Evolutionary conservation across 768 basidiomycete genomes (phyloP).

Genomic region (Rhodotorula diobovata): DNA sequence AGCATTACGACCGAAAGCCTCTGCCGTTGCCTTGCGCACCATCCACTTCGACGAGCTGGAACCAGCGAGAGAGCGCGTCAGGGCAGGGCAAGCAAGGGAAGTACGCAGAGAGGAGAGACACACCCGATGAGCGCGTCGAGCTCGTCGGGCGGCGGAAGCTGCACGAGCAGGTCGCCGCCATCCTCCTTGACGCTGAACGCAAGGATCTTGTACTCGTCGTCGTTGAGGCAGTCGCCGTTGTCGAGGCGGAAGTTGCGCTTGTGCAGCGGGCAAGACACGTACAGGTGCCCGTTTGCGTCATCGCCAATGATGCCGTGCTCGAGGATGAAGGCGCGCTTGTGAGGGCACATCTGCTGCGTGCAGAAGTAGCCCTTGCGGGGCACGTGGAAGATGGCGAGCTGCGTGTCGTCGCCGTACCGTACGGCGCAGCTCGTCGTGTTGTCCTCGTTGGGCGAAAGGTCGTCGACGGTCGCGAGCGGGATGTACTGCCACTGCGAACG

Average conservation of each 20-base stretch:
- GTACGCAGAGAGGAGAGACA: slow-evolving; percentile 7
- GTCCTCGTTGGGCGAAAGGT: slow-evolving; percentile 50
- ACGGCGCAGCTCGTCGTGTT: slow-evolving; percentile 53
- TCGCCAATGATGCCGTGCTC: slow-evolving; percentile 65
- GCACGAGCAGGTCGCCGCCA: slow-evolving; percentile 52
- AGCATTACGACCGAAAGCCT: slow-evolving; percentile 45
- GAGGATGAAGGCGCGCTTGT: slow-evolving; percentile 62
- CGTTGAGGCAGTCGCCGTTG: slow-evolving; percentile 60
- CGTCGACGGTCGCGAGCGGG: slow-evolving; percentile 53
- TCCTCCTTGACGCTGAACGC: slow-evolving; percentile 59
- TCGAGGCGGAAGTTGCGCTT: slow-evolving; percentile 35
- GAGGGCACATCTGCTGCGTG: slow-evolving; percentile 59
- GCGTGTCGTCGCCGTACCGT: slow-evolving; percentile 60
- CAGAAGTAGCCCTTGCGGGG: slow-evolving; percentile 60
- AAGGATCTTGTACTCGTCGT: slow-evolving; percentile 59
- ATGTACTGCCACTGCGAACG: slow-evolving; percentile 60
- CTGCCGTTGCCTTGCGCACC: slow-evolving; percentile 52
- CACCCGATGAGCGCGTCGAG: slow-evolving; percentile 63
- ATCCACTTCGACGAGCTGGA: slow-evolving; percentile 23
- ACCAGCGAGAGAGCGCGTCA: not conserved
- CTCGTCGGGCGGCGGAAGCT: slow-evolving; percentile 55
- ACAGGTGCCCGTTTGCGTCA: slow-evolving; percentile 55
- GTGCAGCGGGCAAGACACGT: slow-evolving; percentile 50
- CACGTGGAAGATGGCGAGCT: slow-evolving; percentile 65
- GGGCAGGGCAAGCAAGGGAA: too few relatives aligned